Base-by-base conservation (phyloP, 2,329 filamentous ascomycete genomes). In the Xylaria hypoxylon region DNA sequence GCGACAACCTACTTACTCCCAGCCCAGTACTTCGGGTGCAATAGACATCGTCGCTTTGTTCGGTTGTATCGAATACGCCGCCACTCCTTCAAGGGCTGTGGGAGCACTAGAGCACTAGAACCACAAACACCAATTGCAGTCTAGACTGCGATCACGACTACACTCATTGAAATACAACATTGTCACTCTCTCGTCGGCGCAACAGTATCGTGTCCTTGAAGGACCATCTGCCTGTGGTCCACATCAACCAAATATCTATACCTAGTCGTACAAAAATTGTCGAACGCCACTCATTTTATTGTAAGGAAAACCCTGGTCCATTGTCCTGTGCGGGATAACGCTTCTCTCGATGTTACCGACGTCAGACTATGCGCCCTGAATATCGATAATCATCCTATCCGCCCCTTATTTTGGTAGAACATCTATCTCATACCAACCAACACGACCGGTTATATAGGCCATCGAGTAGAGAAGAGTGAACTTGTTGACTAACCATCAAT, bases 161-260 rank as follows among this genome's bases (percentile, higher is more conserved):
- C 64, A 53, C 67, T 64, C 59, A 24, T 62, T 64, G 19, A 58
- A 19, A 19, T 52, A 31, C 17, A 44, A 40, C 26, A 38, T 17
- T 6, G 42, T 60, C 62, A 24, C 48, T 62, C 58, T 35, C 42
- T 59, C 11, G 11, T 52, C 24, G 40, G 57, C 60, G 48, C 42
- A n/a, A 59, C 52, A 59, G 61, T 17, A 62, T 62, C 50, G 51
- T 62, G 59, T 68, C 62, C 62, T 69, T 68, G 58, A 65, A 52
- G 62, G 56, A 60, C 52, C 40, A 50, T 48, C 64, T 62, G 42
- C 19, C 13, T 28, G 33, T 33, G 11, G n/a, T 26, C 17, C 28
- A 22, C 31, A 3, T 13, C 1, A 44, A 31, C 45, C 2, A 11
- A n/a, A n/a, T n/a, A n/a, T n/a, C 22, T 15, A 45, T 24, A 50